phyloP scores from a whole-genome alignment of 768 basidiomycete genomes.

The Tulasnella sp. region DNA sequence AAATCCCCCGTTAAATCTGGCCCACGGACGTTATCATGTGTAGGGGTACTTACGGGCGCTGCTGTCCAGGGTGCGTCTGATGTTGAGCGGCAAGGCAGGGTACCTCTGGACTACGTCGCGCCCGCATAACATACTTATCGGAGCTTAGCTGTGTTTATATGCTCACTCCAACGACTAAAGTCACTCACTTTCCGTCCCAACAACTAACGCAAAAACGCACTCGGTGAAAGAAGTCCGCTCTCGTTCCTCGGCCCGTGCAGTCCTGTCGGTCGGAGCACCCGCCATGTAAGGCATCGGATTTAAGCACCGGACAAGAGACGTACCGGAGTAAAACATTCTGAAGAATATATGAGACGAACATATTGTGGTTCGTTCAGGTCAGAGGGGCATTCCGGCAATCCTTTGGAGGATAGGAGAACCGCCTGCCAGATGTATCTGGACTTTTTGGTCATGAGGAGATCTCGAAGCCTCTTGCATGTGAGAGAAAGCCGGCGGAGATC shows the following conservation, averaged over 20 bases:
- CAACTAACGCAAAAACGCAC: not conserved
- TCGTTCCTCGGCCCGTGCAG: not conserved
- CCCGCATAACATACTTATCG: not conserved
- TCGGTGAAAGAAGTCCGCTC: not conserved
- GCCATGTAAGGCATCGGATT: not conserved
- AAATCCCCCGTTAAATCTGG: not conserved
- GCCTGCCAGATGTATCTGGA: slow-evolving; percentile 22
- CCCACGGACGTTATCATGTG: not conserved
- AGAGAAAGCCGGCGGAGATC: slow-evolving; percentile 26
- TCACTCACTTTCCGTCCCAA: slow-evolving; percentile 6
- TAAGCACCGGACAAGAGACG: not conserved
- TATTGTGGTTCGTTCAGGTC: slow-evolving; percentile 27
- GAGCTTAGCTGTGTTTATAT: not conserved
- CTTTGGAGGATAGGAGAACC: not conserved
- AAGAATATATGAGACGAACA: slow-evolving; percentile 13
- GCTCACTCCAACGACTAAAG: not conserved
- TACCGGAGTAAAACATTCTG: not conserved
- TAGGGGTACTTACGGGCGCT: not conserved
- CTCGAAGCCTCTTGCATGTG: slow-evolving; percentile 15
- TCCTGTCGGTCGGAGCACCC: not conserved
- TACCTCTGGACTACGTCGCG: not conserved
- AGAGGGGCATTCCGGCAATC: slow-evolving; percentile 23
- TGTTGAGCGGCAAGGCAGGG: not conserved
- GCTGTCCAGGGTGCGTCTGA: not conserved
- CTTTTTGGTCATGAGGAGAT: slow-evolving; percentile 15